A percentile compares a stretch with the other conserved stretches of the same genome.
phyloP scores from a whole-genome alignment of 2,329 filamentous ascomycete species.

The Fusarium nodosum region DNA sequence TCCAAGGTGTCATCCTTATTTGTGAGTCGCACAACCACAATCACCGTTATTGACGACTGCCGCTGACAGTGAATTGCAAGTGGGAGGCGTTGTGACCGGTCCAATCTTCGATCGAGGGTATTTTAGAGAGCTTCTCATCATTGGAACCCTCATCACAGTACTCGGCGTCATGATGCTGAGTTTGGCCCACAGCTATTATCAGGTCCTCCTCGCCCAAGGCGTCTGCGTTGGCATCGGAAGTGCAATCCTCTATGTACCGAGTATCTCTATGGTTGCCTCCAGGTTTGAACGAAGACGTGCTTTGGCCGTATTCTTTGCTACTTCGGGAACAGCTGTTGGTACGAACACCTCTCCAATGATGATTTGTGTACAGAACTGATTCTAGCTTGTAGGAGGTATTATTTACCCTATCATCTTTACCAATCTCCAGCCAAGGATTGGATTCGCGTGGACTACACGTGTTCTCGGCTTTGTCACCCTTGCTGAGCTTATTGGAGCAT shows the following conservation, averaged over 20 bases:
- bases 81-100: background rate
- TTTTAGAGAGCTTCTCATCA: background rate
- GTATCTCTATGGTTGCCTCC: background rate
- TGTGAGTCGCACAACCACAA: background rate
- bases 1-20: slow-evolving; percentile 2
- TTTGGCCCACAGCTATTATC: background rate
- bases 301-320: background rate
- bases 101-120: background rate
- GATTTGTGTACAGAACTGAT: background rate
- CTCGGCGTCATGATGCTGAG: background rate
- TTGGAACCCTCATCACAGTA: background rate
- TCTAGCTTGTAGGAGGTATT: background rate
- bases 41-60: background rate
- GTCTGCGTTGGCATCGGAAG: background rate
- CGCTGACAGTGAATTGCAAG: background rate
- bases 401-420: slow-evolving; percentile 4
- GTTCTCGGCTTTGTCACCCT: background rate
- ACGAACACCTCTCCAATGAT: background rate
- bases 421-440: background rate
- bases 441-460: background rate
- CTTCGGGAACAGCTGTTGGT: slow-evolving; percentile 1
- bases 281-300: background rate
- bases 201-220: background rate
- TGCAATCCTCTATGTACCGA: slow-evolving; percentile 1
- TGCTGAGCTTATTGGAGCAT: slow-evolving; percentile 3